phyloP scores from a whole-genome alignment of 805 yeast genomes.

The Cyberlindnera xishuangbannaensis region DNA sequence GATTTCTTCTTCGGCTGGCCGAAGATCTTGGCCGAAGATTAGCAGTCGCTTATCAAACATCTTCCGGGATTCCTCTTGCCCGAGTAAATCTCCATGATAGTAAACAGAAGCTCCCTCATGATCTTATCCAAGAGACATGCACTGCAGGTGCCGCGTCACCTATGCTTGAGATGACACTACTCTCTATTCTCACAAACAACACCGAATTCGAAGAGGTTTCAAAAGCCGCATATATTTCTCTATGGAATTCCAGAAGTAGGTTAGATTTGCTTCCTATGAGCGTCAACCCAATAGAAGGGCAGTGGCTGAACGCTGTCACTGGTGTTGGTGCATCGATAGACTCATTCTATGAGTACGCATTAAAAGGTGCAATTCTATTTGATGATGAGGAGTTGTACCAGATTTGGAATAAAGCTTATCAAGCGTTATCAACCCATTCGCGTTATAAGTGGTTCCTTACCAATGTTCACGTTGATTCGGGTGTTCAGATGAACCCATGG shows the following conservation, averaged over 20 bases:
- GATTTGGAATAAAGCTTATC: constrained; percentile 59
- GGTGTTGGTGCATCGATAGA: constrained; percentile 92
- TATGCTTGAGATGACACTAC: constrained; percentile 69
- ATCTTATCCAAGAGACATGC: constrained; percentile 61
- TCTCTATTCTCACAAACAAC: constrained; percentile 74
- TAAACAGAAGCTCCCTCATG: constrained; percentile 35
- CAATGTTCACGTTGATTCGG: constrained; percentile 52
- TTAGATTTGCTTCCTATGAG: constrained; percentile 75
- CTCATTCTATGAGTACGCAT: constrained; percentile 84
- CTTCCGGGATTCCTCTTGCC: constrained; percentile 69
- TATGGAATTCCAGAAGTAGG: constrained; percentile 63
- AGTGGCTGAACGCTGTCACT: constrained; percentile 53
- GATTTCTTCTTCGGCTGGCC: constrained; percentile 66
- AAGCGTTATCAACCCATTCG: constrained; percentile 50
- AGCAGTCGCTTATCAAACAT: constrained; percentile 62
- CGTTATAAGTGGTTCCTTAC: constrained; percentile 45
- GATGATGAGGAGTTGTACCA: constrained; percentile 46
- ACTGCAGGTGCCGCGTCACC: constrained; percentile 86
- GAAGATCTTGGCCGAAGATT: constrained; percentile 68
- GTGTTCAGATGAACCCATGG: constrained; percentile 55
- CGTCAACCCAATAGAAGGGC: constrained; percentile 50
- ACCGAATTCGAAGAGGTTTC: constrained; percentile 59
- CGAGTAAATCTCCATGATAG: constrained; percentile 65
- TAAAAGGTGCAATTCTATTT: constrained; percentile 70
- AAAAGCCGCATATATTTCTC: constrained; percentile 53